A percentile compares a stretch with the other conserved stretches of the same genome.
These are phyloP conservation scores for Conidiobolus incongruus DNA, from an alignment of 371 early-diverging fungal genomes.

Conservation along the genomic window DNA sequence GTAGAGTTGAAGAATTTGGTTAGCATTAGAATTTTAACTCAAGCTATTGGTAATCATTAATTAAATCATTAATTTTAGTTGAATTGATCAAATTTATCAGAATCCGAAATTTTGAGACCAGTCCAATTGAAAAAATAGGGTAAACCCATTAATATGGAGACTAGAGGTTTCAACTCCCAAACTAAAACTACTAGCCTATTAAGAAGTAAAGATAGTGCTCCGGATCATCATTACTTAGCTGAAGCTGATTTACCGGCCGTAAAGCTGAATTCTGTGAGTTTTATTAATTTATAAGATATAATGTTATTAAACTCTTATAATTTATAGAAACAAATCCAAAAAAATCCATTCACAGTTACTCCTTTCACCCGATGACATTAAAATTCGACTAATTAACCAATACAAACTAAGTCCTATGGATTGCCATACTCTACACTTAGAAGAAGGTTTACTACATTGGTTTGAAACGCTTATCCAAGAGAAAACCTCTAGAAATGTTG, in stretches of 20 bases:
- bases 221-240: slow-evolving; percentile 84
- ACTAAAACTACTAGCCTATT: slow-evolving; percentile 32
- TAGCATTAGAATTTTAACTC: slow-evolving; percentile 40
- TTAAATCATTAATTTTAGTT: background rate
- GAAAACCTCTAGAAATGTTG: too few species aligned
- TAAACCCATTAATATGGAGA: slow-evolving; percentile 31
- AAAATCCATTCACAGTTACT: too few species aligned
- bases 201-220: slow-evolving; percentile 58
- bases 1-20: slow-evolving; percentile 82
- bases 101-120: slow-evolving; percentile 61
- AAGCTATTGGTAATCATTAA: slow-evolving; percentile 30
- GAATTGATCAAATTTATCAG: slow-evolving; percentile 12
- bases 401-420: too few species aligned
- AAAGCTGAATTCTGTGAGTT: slow-evolving; percentile 9
- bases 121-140: slow-evolving; percentile 28
- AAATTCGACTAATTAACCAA: too few species aligned
- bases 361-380: too few species aligned
- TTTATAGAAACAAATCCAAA: too few species aligned
- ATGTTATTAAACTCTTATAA: too few species aligned
- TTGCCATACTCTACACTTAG: too few species aligned
- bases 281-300: too few species aligned
- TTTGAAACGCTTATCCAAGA: too few species aligned
- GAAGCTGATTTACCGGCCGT: slow-evolving; percentile 67
- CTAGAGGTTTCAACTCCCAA: slow-evolving; percentile 49
- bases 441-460: too few species aligned